phyloP scores from a whole-genome alignment of 805 yeast genomes.

The Candida bentonensis region DNA sequence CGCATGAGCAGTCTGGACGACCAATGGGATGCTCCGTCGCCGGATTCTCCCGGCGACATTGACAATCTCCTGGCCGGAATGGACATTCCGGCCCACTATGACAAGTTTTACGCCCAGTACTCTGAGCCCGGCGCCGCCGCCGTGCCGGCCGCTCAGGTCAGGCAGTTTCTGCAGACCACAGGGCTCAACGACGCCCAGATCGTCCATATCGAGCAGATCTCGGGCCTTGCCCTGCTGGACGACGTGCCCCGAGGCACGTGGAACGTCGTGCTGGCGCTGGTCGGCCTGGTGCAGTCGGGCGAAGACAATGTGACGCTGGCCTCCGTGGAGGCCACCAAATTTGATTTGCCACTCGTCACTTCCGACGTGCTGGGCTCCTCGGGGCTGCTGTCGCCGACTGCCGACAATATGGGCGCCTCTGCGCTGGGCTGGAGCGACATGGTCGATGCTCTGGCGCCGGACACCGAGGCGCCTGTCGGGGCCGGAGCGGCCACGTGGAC shows the following conservation, averaged over 20 bases:
- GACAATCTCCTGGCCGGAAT: conserved; percentile 4
- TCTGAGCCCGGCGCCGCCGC: conserved; percentile 5
- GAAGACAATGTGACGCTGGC: conserved; percentile 18
- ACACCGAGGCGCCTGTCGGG: background rate
- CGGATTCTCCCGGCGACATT: conserved; percentile 3
- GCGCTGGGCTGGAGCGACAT: background rate
- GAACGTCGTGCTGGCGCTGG: conserved; percentile 20
- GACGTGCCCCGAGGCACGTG: conserved; percentile 16
- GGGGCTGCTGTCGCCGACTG: background rate
- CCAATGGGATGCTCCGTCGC: conserved; percentile 1
- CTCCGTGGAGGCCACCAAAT: conserved; percentile 13
- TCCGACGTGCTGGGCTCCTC: conserved; percentile 1
- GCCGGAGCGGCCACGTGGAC: background rate
- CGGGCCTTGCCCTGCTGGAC: conserved; percentile 7
- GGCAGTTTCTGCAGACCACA: conserved; percentile 4
- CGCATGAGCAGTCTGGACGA: background rate
- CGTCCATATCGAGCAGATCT: background rate
- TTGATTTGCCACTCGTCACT: conserved; percentile 5
- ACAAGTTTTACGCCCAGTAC: conserved; percentile 2
- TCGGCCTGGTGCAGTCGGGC: conserved; percentile 21
- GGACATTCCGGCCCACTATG: conserved; percentile 7
- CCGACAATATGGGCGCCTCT: background rate
- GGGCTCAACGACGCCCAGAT: conserved; percentile 2
- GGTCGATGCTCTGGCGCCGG: background rate
- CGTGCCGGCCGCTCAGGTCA: conserved; percentile 4